These are phyloP conservation scores for Trypanosoma vivax DNA, from an alignment of 208 protist genomes.

Conservation along the genomic window DNA sequence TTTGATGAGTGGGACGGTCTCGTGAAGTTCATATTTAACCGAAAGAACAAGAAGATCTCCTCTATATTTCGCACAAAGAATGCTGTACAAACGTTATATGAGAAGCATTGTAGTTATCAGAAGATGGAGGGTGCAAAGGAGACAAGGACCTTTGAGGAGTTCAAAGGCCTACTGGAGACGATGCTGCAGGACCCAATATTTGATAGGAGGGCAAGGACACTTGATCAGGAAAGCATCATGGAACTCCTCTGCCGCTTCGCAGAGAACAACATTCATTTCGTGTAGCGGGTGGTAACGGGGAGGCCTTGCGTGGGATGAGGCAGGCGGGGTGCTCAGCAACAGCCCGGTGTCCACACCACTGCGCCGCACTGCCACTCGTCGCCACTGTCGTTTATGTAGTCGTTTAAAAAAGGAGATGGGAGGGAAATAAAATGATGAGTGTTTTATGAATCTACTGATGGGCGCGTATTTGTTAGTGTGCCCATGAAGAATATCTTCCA, in stretches of 20 bases:
- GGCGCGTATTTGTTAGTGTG: too few species aligned
- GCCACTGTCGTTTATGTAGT: too few species aligned
- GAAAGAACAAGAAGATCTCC: constrained; percentile 99
- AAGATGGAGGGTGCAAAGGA: constrained; percentile 66
- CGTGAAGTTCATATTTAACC: constrained; percentile 96
- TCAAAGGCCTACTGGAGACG: constrained; percentile 58
- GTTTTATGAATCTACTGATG: too few species aligned
- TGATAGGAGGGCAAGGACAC: constrained; percentile 47
- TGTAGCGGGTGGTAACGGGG: neutral
- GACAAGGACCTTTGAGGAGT: constrained; percentile 39
- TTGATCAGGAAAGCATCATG: constrained; percentile 80
- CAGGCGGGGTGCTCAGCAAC: too few species aligned
- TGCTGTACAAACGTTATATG: constrained; percentile 52
- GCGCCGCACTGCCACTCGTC: too few species aligned
- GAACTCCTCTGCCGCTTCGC: constrained; percentile 75
- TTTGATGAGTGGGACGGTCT: constrained; percentile 99
- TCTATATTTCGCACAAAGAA: constrained; percentile 95
- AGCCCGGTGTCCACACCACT: too few species aligned
- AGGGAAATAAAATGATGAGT: too few species aligned
- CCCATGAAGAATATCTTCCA: too few species aligned
- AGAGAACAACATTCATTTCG: constrained; percentile 80
- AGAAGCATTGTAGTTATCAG: constrained; percentile 80
- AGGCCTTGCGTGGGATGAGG: neutral
- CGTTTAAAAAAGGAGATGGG: too few species aligned
- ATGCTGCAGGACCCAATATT: constrained; percentile 79